Conservation (phyloP, 257 asterid species). For the Thymus mandschuricus region DNA sequence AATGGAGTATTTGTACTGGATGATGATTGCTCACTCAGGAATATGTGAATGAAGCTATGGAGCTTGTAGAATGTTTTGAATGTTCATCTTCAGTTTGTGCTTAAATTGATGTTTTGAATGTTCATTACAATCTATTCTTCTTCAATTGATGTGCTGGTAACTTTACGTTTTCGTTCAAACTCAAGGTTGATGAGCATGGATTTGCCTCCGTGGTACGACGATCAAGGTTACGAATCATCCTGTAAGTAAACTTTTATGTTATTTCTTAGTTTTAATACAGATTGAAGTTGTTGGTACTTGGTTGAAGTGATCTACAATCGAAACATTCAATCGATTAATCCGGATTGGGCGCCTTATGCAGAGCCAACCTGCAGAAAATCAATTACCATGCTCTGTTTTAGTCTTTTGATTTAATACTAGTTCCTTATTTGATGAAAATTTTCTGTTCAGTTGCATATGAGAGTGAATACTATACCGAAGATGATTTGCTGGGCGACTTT, state of each 20-base stretch:
- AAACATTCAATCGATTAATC: not conserved
- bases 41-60: not conserved
- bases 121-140: not conserved
- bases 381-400: not conserved
- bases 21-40: not conserved
- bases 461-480: slow-evolving; percentile 22
- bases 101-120: not conserved
- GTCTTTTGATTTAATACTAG: slow-evolving; percentile 3
- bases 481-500: slow-evolving; percentile 26
- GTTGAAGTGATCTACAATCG: not conserved
- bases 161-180: slow-evolving; percentile 28
- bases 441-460: slow-evolving; percentile 29
- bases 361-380: too few species aligned
- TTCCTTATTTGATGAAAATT: not conserved
- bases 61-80: not conserved
- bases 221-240: slow-evolving; percentile 33
- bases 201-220: slow-evolving; percentile 47
- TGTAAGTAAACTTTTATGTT: slow-evolving; percentile 28
- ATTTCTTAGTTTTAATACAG: slow-evolving; percentile 6
- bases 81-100: not conserved
- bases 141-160: slow-evolving; percentile 25
- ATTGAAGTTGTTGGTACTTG: not conserved
- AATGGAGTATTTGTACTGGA: not conserved
- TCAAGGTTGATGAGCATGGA: slow-evolving; percentile 45
- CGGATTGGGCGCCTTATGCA: not conserved